These are phyloP conservation scores for Vitis rotundifolia DNA, from an alignment of 164 flowering plant genomes.

Conservation along the genomic window DNA sequence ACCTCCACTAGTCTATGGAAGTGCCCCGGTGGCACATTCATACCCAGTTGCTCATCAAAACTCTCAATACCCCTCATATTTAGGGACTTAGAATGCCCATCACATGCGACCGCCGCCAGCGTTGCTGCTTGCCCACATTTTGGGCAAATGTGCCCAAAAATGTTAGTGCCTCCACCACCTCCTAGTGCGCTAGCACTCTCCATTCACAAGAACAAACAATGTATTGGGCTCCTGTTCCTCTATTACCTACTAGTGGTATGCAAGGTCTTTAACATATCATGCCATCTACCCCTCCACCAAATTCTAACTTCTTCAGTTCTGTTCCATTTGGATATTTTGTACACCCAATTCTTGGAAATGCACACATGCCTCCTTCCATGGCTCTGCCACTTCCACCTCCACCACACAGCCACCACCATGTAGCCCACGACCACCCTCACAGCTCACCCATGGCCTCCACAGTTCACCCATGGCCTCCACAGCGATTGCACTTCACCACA, in stretches of 20 bases:
- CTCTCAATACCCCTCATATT: slow-evolving; percentile 23
- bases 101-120: slow-evolving; percentile 13
- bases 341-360: slow-evolving; percentile 13
- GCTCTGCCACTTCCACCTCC: slow-evolving; percentile 35
- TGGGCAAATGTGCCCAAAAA: slow-evolving; percentile 22
- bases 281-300: slow-evolving; percentile 26
- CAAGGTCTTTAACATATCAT: slow-evolving; percentile 27
- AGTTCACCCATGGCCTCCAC: too few relatives aligned
- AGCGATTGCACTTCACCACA: too few relatives aligned
- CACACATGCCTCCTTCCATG: slow-evolving; percentile 18
- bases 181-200: slow-evolving; percentile 42
- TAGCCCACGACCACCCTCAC: too few relatives aligned
- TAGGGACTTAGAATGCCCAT: slow-evolving; percentile 26
- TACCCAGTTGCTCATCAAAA: slow-evolving; percentile 31
- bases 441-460: too few relatives aligned
- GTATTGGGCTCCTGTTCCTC: slow-evolving; percentile 29
- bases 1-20: slow-evolving; percentile 22
- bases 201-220: slow-evolving; percentile 36
- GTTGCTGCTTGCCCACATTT: slow-evolving; percentile 15
- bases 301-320: slow-evolving; percentile 30
- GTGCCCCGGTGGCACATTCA: slow-evolving; percentile 13
- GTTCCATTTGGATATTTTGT: slow-evolving; percentile 21
- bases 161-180: slow-evolving; percentile 22
- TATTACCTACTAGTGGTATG: slow-evolving; percentile 19
- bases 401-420: slow-evolving; percentile 30